Conservation (phyloP, 108 stramenopile genomes). For the Cyclotella choctawhatcheeana region DNA sequence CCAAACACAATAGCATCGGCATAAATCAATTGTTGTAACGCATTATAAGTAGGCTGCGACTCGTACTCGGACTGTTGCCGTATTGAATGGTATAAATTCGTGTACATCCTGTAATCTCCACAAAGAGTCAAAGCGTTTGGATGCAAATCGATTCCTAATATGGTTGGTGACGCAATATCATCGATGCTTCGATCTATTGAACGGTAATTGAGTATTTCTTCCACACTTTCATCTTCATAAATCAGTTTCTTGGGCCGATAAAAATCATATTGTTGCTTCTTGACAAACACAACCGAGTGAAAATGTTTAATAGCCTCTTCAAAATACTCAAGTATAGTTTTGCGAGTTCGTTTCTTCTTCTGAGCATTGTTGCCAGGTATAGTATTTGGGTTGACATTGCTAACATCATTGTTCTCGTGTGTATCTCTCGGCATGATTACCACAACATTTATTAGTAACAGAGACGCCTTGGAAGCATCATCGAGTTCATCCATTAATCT, state of each 20-base stretch:
- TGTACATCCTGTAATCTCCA: conserved; percentile 14
- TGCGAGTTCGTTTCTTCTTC: conserved; percentile 1
- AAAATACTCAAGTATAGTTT: conserved; percentile 12
- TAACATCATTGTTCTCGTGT: conserved; percentile 1
- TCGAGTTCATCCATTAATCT: too few relatives aligned
- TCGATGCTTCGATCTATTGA: too few relatives aligned
- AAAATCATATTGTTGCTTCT: background rate
- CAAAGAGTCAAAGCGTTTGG: conserved; percentile 42
- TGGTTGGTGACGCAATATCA: background rate
- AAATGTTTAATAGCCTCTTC: conserved; percentile 45
- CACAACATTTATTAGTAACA: background rate
- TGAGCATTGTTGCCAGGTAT: background rate
- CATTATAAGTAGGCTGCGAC: background rate
- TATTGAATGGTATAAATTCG: background rate
- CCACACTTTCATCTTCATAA: conserved; percentile 28
- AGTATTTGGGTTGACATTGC: background rate
- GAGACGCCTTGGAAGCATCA: conserved; percentile 10
- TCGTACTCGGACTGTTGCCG: background rate
- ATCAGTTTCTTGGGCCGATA: conserved; percentile 31
- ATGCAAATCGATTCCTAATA: conserved; percentile 50
- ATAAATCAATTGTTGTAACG: conserved; percentile 13
- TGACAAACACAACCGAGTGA: conserved; percentile 22
- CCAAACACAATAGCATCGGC: conserved; percentile 46
- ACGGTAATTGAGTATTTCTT: too few relatives aligned
- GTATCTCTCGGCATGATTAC: conserved; percentile 47